Evolutionary conservation across 2,329 filamentous ascomycete species (phyloP).

Genomic region (Aspergillus hortae): DNA sequence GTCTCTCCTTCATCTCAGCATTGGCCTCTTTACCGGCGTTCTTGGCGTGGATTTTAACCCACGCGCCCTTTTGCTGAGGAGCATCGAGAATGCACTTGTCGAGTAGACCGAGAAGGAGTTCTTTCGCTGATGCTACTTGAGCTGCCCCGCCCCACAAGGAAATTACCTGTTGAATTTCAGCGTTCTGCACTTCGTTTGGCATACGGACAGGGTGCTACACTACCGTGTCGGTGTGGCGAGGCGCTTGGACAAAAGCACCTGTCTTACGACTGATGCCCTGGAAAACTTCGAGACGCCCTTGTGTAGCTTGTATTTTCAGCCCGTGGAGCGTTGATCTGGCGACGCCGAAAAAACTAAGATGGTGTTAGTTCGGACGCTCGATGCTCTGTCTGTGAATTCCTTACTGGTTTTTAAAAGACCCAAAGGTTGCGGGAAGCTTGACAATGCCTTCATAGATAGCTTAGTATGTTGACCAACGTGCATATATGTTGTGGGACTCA

Average conservation of each 20-base stretch:
- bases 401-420: slow-evolving; percentile 22
- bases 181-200: not conserved
- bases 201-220: not conserved
- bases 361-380: not conserved
- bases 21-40: slow-evolving; percentile 22
- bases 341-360: slow-evolving; percentile 17
- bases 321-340: slow-evolving; percentile 11
- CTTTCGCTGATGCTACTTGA: slow-evolving; percentile 21
- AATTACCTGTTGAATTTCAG: slow-evolving; percentile 17
- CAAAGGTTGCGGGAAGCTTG: slow-evolving; percentile 17
- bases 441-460: slow-evolving; percentile 1
- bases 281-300: slow-evolving; percentile 21
- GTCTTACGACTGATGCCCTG: slow-evolving; percentile 24
- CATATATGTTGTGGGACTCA: not conserved
- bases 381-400: not conserved
- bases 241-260: slow-evolving; percentile 25
- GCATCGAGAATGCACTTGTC: slow-evolving; percentile 12
- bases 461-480: not conserved
- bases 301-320: not conserved
- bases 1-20: slow-evolving; percentile 20
- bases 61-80: slow-evolving; percentile 17
- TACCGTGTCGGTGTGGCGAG: slow-evolving; percentile 22
- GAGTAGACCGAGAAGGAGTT: slow-evolving; percentile 17
- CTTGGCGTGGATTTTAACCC: slow-evolving; percentile 24
- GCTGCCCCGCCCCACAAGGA: slow-evolving; percentile 24